Conservation (phyloP, 768 basidiomycete genomes). For the Lanmaoa rubissima region DNA sequence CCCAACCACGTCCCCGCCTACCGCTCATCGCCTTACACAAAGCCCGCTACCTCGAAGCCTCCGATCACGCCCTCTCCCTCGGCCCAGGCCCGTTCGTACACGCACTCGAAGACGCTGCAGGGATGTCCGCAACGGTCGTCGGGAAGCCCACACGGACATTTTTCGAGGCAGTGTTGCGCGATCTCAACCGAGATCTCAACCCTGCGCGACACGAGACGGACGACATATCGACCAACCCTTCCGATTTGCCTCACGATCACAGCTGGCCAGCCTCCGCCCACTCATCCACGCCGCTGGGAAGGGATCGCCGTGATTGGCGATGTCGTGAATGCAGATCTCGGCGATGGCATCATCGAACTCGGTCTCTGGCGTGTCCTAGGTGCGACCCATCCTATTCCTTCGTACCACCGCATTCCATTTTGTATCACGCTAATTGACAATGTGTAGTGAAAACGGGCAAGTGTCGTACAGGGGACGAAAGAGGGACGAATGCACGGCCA, state of each 20-base stretch:
- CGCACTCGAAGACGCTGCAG: constrained; percentile 57
- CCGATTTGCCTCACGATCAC: not conserved
- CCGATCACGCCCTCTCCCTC: constrained; percentile 51
- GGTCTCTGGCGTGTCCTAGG: constrained; percentile 64
- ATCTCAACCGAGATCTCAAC: constrained; percentile 32
- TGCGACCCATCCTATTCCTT: constrained; percentile 27
- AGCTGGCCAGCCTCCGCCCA: no score
- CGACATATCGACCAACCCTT: no score
- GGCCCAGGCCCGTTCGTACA: constrained; percentile 71
- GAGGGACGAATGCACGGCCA: constrained; percentile 32
- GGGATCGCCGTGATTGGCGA: constrained; percentile 59
- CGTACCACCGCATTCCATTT: no score
- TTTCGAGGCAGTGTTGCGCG: constrained; percentile 54
- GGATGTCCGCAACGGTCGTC: constrained; percentile 48
- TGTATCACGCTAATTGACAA: not conserved
- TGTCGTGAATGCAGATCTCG: constrained; percentile 63
- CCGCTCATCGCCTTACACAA: constrained; percentile 61
- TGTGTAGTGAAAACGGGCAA: constrained; percentile 63
- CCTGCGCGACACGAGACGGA: not conserved
- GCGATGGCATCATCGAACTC: constrained; percentile 57
- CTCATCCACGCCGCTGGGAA: not conserved
- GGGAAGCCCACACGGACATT: constrained; percentile 64
- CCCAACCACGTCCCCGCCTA: not conserved
- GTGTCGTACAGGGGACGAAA: constrained; percentile 61
- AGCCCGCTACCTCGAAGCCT: constrained; percentile 48